phyloP scores from a whole-genome alignment of 805 yeast species.

The Saturnispora besseyi region DNA sequence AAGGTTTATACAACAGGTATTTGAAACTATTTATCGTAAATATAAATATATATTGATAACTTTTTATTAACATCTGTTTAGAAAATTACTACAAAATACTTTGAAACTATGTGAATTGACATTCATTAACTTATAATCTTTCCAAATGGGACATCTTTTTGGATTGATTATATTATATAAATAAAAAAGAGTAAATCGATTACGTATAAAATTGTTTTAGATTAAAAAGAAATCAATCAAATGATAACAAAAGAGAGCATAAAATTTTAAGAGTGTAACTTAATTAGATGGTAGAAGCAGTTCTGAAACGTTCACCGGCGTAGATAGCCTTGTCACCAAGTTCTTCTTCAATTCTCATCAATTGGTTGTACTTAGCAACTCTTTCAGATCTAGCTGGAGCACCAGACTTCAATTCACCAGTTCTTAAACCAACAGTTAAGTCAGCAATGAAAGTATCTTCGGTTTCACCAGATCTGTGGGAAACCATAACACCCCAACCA shows the following conservation, averaged over 20 bases:
- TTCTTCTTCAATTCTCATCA: conserved; percentile 97
- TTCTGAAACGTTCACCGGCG: conserved; percentile 91
- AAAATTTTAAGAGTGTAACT: neutral
- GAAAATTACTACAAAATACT: neutral
- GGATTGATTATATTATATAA: neutral
- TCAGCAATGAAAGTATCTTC: conserved; percentile 99
- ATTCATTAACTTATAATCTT: neutral
- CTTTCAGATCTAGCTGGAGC: conserved; percentile 99
- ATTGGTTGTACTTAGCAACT: conserved; percentile 97
- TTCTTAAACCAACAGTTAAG: conserved; percentile 92
- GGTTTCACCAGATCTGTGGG: conserved; percentile 99
- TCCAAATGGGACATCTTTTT: neutral
- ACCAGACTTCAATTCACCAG: conserved; percentile 99
- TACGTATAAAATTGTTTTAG: conserved; percentile 1
- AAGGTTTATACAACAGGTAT: no score
- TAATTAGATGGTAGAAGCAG: conserved; percentile 28
- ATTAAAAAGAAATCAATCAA: neutral
- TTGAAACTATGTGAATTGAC: no score
- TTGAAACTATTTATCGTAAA: no score
- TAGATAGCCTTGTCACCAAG: conserved; percentile 94
- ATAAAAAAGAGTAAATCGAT: neutral
- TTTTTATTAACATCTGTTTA: no score
- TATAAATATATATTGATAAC: no score
- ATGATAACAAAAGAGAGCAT: neutral
- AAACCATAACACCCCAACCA: conserved; percentile 99